Evolutionary conservation across 2,329 filamentous ascomycete species (phyloP).

Genomic region (Karstenula rhodostoma): DNA sequence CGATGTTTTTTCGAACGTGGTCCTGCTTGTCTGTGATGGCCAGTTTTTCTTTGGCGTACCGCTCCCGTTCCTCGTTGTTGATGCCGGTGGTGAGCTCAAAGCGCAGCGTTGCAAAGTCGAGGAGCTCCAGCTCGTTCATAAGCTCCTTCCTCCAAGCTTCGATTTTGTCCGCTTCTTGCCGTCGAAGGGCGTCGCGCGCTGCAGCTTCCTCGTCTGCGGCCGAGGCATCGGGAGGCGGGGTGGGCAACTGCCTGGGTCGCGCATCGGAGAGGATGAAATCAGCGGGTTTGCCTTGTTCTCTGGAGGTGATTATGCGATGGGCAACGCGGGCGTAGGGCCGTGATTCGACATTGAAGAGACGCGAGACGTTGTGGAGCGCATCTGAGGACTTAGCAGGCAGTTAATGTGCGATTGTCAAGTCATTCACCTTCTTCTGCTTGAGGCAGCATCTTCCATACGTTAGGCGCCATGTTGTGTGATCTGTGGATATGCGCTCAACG

Average conservation of each 20-base stretch:
- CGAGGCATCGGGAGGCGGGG: constrained; percentile 70
- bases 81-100: constrained; percentile 86
- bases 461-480: constrained; percentile 53
- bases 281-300: constrained; percentile 45
- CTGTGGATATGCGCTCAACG: not conserved
- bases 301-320: constrained; percentile 76
- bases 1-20: constrained; percentile 77
- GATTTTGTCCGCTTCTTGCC: constrained; percentile 64
- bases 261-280: constrained; percentile 62
- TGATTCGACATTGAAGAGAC: constrained; percentile 89
- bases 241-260: constrained; percentile 65
- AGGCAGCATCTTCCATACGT: constrained; percentile 71
- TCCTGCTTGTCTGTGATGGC: constrained; percentile 82
- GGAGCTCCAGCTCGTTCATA: constrained; percentile 85
- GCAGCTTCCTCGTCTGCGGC: constrained; percentile 57
- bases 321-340: constrained; percentile 90
- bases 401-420: not conserved
- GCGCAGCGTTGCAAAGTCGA: constrained; percentile 85
- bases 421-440: constrained; percentile 70
- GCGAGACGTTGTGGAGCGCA: constrained; percentile 80
- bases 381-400: constrained; percentile 56
- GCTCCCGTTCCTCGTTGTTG: constrained; percentile 82
- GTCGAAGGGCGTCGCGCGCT: constrained; percentile 54
- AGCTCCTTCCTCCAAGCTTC: constrained; percentile 82
- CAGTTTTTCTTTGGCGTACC: constrained; percentile 82